Base-by-base conservation (phyloP, 2,329 filamentous ascomycete species). In the Phyllosticta citrichinensis region DNA sequence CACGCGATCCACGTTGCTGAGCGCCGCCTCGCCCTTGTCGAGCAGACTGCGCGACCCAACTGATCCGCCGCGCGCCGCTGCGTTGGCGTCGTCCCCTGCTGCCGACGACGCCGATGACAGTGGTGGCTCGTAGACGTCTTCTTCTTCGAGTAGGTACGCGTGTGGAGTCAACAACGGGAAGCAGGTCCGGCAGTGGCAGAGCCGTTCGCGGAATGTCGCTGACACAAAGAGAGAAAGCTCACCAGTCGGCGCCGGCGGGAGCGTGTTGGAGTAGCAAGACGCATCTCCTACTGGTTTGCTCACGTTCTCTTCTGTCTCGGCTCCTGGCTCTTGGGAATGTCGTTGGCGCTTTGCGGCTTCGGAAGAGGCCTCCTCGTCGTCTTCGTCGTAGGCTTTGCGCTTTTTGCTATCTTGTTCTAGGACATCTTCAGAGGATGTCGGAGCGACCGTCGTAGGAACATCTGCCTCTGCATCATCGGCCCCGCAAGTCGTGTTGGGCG, bases 41-140 rank as follows among this genome's bases (percentile, higher is more conserved):
- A 95, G 85, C 2, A 99, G 80, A 64, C 88, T 94, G 54, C 89
- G 89, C 35, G 89, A 92, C 56, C 89, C 88, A 5, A 84, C 76
- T 58, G 80, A 83, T 35, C 75, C 75, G 40, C 72, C 77, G 19
- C 72, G 69, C 5, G 78, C 79, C 40, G 80, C 77, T 19, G 79
- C 81, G 2, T 81, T 83, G 5, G 77, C 79, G 2, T 79, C 82
- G 17, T 81, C 79, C 1, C 86, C 83, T 35, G 71, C 73, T 2
- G 54, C 22, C 5, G 54, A 20, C 12, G 54, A 55, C 27, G 71
- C 71, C 59, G 76, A 74, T 0, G 91, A 96, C 5, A 97, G 78
- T 1, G 93, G 91, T 0, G 93, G 94, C 68, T 97, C 91, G 74
- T 99, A 99, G 1, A 85, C 86, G 35, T 96, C 91, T 78, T 99